A percentile compares a stretch with the other conserved stretches of the same genome.
phyloP scores from a whole-genome alignment of 768 basidiomycete species.

The Hericium rajendrae region DNA sequence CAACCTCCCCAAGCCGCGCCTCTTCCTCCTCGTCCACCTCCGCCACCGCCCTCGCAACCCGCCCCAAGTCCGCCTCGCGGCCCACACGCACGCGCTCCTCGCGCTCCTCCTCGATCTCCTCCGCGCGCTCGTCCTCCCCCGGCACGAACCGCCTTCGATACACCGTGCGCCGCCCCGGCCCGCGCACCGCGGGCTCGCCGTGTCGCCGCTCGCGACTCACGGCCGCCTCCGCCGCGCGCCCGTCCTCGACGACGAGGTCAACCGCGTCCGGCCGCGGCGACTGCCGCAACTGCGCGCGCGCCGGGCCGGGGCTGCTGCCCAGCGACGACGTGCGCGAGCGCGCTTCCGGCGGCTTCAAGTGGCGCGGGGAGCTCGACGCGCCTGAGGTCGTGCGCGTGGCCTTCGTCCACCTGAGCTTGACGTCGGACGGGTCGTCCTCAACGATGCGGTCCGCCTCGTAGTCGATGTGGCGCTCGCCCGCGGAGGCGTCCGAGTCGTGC shows the following conservation, averaged over 20 bases:
- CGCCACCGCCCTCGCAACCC: background rate
- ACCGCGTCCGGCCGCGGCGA: slow-evolving; percentile 58
- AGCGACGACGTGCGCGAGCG: background rate
- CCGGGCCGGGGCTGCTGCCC: background rate
- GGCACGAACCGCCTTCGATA: slow-evolving; percentile 41
- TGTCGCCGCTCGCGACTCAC: slow-evolving; percentile 44
- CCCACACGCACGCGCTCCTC: slow-evolving; percentile 19
- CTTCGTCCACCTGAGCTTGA: slow-evolving; percentile 39
- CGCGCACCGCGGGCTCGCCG: slow-evolving; percentile 45
- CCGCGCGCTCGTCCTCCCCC: slow-evolving; percentile 33
- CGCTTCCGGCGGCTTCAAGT: background rate
- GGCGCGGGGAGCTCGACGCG: slow-evolving; percentile 5
- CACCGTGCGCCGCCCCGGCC: slow-evolving; percentile 38
- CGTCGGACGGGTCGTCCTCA: slow-evolving; percentile 25
- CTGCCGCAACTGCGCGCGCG: no score
- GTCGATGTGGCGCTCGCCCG: slow-evolving; percentile 27
- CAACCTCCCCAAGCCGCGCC: background rate
- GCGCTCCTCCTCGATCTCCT: slow-evolving; percentile 26
- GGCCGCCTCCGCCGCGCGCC: slow-evolving; percentile 42
- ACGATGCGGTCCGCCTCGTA: slow-evolving; percentile 33
- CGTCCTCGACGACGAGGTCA: slow-evolving; percentile 77
- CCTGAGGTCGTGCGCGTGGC: slow-evolving; percentile 10
- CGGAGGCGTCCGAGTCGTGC: background rate
- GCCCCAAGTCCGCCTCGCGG: background rate
- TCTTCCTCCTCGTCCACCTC: background rate